Evolutionary conservation across 2,329 filamentous ascomycete species (phyloP).

Genomic region (Botrytis porri): DNA sequence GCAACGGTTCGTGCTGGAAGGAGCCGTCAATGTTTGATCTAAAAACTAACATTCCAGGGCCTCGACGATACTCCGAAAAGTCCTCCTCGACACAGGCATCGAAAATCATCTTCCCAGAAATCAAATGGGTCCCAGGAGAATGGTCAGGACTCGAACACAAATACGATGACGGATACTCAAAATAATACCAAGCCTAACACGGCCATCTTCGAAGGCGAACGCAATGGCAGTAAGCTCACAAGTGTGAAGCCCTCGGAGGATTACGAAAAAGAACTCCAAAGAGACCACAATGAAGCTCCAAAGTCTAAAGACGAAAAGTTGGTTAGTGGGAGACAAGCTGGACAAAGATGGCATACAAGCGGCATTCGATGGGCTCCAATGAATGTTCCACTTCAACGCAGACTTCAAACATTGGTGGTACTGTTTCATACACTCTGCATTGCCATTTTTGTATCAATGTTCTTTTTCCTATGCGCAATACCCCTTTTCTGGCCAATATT

Average conservation of each 20-base stretch:
- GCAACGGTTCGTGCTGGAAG: constrained; percentile 29
- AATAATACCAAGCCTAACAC: constrained; percentile 21
- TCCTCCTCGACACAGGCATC: constrained; percentile 31
- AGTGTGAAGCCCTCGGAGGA: constrained; percentile 30
- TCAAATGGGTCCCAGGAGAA: constrained; percentile 24
- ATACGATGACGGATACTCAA: constrained; percentile 2
- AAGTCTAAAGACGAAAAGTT: constrained; percentile 31
- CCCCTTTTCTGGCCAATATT: constrained; percentile 85
- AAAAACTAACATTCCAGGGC: constrained; percentile 29
- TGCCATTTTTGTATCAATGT: constrained; percentile 67
- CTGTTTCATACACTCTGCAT: constrained; percentile 71
- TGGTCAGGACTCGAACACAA: constrained; percentile 13
- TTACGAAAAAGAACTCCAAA: constrained; percentile 26
- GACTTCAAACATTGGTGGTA: constrained; percentile 75
- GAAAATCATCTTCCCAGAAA: constrained; percentile 31
- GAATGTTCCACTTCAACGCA: constrained; percentile 66
- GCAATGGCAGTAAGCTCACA: constrained; percentile 28
- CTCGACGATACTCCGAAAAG: constrained; percentile 34
- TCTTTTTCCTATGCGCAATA: constrained; percentile 89
- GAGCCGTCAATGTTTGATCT: background rate
- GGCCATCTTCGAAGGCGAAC: constrained; percentile 28
- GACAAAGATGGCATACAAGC: constrained; percentile 37
- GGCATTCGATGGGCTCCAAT: constrained; percentile 82
- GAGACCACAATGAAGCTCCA: constrained; percentile 22
- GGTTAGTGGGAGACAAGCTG: constrained; percentile 36